These are phyloP conservation scores for Adansonia rubrostipa DNA, from an alignment of 441 rosid genomes.

Conservation along the genomic window DNA sequence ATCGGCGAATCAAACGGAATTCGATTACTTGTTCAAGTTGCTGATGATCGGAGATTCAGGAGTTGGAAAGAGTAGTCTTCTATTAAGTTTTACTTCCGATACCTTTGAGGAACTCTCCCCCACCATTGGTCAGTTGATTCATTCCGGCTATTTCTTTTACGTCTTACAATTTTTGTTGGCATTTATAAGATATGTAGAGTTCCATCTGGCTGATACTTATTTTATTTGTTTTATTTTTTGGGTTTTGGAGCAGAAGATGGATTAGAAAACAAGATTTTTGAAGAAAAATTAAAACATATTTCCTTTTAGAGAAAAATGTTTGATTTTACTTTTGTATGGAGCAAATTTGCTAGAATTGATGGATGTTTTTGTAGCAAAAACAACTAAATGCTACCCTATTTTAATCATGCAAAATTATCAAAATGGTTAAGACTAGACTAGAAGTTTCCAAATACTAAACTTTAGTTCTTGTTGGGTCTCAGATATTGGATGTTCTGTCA, in stretches of 20 bases:
- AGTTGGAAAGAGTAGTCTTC: slow-evolving; percentile 60
- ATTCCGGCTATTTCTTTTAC: not conserved
- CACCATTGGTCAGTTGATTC: slow-evolving; percentile 44
- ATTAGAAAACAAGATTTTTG: not conserved
- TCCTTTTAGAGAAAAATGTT: not conserved
- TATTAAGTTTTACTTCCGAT: slow-evolving; percentile 53
- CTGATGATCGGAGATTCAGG: slow-evolving; percentile 58
- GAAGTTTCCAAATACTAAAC: not conserved
- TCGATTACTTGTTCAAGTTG: slow-evolving; percentile 55
- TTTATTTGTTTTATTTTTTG: not conserved
- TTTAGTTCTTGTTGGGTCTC: not conserved
- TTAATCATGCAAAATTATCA: not conserved
- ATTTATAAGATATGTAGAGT: not conserved
- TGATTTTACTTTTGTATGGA: not conserved
- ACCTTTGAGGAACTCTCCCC: slow-evolving; percentile 61
- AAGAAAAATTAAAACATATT: not conserved
- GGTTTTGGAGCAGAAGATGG: not conserved
- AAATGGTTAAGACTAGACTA: not conserved
- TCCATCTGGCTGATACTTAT: not conserved
- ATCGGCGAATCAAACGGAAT: slow-evolving; percentile 44
- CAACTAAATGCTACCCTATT: too few relatives aligned
- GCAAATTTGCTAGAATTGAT: too few relatives aligned
- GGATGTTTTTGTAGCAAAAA: too few relatives aligned
- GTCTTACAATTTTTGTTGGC: not conserved
- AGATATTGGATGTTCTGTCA: not conserved